Conservation (phyloP, 805 yeast species). For the Zygoascus biomembranicola region DNA sequence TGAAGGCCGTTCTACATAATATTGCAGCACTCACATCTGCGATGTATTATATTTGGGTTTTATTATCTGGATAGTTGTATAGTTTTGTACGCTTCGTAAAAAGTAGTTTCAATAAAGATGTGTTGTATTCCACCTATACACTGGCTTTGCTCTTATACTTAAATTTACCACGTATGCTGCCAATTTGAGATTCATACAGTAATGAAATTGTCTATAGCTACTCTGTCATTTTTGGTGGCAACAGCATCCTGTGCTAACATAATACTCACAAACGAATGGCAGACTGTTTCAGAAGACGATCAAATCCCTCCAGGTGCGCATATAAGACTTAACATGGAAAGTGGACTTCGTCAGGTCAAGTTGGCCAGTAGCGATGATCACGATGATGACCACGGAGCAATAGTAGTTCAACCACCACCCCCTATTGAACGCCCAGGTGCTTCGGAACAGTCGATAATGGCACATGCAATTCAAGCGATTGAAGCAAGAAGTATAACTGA, state of each 20-base stretch:
- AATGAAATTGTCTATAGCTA: neutral
- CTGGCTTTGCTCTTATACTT: too few species aligned
- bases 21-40: too few species aligned
- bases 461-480: neutral
- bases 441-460: neutral
- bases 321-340: slow-evolving; percentile 65
- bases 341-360: slow-evolving; percentile 63
- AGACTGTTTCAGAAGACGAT: slow-evolving; percentile 59
- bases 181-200: neutral
- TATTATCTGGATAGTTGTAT: too few species aligned
- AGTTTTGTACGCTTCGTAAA: neutral
- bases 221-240: neutral
- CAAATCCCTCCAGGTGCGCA: slow-evolving; percentile 74
- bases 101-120: neutral
- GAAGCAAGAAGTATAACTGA: slow-evolving; percentile 7
- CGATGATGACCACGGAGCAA: slow-evolving; percentile 5
- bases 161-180: neutral
- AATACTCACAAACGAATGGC: slow-evolving; percentile 60
- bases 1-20: too few species aligned
- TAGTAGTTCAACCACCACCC: neutral
- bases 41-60: too few species aligned
- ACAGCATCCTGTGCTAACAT: neutral
- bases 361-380: slow-evolving; percentile 26
- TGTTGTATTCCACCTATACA: neutral
- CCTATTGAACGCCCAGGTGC: neutral